These are phyloP conservation scores for Populus pruinosa DNA, from an alignment of 345 rosid genomes.

Conservation along the genomic window DNA sequence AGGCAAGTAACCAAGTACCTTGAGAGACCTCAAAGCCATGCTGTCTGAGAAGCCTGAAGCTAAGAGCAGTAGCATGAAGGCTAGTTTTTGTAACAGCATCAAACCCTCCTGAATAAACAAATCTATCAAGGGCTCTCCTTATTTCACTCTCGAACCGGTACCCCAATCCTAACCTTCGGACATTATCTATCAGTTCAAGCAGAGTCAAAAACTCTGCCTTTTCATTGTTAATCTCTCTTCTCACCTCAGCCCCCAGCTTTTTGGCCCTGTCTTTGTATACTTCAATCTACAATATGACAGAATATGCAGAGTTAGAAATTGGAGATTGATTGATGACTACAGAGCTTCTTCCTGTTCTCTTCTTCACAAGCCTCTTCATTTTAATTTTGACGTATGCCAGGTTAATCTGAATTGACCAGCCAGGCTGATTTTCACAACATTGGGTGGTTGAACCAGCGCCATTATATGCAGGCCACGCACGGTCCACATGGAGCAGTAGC, in stretches of 20 bases:
- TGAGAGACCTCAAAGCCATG: slow-evolving; percentile 21
- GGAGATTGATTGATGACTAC: too few relatives aligned
- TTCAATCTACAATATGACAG: not conserved
- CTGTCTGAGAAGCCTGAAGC: slow-evolving; percentile 25
- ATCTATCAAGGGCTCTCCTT: not conserved
- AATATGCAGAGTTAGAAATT: too few relatives aligned
- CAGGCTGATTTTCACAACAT: too few relatives aligned
- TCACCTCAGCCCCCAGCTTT: slow-evolving; percentile 10
- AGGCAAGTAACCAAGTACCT: slow-evolving; percentile 7
- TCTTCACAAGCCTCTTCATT: too few relatives aligned
- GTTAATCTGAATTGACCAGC: too few relatives aligned
- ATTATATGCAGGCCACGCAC: too few relatives aligned
- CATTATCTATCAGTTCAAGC: slow-evolving; percentile 19
- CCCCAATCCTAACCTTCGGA: slow-evolving; percentile 14
- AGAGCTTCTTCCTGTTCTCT: too few relatives aligned
- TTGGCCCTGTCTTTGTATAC: slow-evolving; percentile 5
- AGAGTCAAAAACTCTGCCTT: not conserved
- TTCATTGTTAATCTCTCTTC: not conserved
- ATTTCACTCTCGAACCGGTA: slow-evolving; percentile 5
- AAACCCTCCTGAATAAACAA: not conserved
- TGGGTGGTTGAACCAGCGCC: too few relatives aligned
- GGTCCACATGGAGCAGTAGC: too few relatives aligned
- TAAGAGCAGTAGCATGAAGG: slow-evolving; percentile 16
- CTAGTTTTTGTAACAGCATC: not conserved
- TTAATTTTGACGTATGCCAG: too few relatives aligned